Evolutionary conservation across 2,329 filamentous ascomycete species (phyloP).

Genomic region (Colletotrichum gigasporum): DNA sequence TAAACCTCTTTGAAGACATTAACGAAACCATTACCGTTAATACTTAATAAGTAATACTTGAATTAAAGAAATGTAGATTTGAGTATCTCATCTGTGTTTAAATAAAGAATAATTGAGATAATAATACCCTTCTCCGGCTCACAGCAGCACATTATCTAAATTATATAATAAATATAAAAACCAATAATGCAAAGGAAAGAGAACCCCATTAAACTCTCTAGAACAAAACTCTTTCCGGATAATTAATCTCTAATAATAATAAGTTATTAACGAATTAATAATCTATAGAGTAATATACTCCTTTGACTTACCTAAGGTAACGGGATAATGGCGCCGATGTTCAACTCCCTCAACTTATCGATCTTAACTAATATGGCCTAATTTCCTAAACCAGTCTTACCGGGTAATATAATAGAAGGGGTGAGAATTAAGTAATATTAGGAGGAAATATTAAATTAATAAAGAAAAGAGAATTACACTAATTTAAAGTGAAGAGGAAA

Average conservation of each 20-base stretch:
- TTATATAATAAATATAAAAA: slow-evolving; percentile 59
- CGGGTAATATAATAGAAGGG: neutral
- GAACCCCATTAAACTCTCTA: slow-evolving; percentile 70
- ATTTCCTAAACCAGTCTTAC: neutral
- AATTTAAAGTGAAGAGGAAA: neutral
- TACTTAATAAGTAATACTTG: slow-evolving; percentile 35
- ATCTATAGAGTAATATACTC: neutral
- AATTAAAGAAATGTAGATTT: slow-evolving; percentile 38
- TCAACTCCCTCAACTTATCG: slow-evolving; percentile 53
- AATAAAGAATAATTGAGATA: slow-evolving; percentile 53
- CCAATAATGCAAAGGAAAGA: slow-evolving; percentile 53
- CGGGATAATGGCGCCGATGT: slow-evolving; percentile 46
- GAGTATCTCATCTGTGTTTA: slow-evolving; percentile 26
- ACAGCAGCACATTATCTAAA: slow-evolving; percentile 55
- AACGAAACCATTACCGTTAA: slow-evolving; percentile 42
- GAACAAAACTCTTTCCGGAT: slow-evolving; percentile 84
- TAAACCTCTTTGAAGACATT: slow-evolving; percentile 47
- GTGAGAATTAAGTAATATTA: neutral
- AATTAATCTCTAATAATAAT: slow-evolving; percentile 89
- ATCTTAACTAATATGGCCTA: slow-evolving; percentile 34
- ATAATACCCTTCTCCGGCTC: slow-evolving; percentile 43
- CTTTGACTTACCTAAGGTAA: slow-evolving; percentile 42
- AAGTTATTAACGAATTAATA: slow-evolving; percentile 61
- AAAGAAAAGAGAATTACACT: neutral
- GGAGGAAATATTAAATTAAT: neutral